Base-by-base conservation (phyloP, 768 basidiomycete species). In the Naganishia onofrii region DNA sequence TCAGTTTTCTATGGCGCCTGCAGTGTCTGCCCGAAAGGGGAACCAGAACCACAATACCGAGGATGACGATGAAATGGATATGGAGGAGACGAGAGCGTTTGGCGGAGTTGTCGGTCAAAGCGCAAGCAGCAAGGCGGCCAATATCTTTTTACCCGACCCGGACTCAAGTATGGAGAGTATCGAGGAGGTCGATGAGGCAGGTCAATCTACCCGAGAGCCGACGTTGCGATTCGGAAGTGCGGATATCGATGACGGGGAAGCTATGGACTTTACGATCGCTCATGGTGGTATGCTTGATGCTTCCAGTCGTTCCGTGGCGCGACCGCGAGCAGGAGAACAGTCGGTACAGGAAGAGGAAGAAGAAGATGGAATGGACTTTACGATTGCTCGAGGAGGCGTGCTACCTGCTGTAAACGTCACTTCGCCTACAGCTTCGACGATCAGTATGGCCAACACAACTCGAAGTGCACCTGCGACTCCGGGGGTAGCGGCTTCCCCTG, bases 211-310 rank as follows among this genome's bases (percentile, higher is more conserved):
- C 2, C 60, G 60, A 51, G 44, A 12, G 69, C 68, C 60, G 60
- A 63, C 42, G 8, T 46, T 63, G 26, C 17, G 65, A 8, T 66
- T 66, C 48, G 76, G 76, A 23, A 73, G 72, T 19, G 73, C 74
- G 54, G 70, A 67, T n/a, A 67, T 32, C 17, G 71, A 72, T 38
- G 71, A 70, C 2, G 79, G 76, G 53, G 75, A 79, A 70, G 76
- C 76, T n/a, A 80, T 82, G 79, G 80, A 82, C 28, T 78, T 79
- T 69, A 81, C 81, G n/a, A 70, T 80, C 66, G 81, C 79, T 19
- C 69, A 77, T 32, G 81, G 81, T 19, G 81, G 81, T 19, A 78
- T 80, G 68, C 46, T 75, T 17, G 28, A 44, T 77, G 76, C n/a
- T 78, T 78, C 70, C 70, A 74, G 12, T 76, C 77, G 56, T 70